A percentile compares a stretch with the other conserved stretches of the same genome.
These are phyloP conservation scores for Fusarium nisikadoi DNA, from an alignment of 2,329 filamentous ascomycete species.

Conservation along the genomic window DNA sequence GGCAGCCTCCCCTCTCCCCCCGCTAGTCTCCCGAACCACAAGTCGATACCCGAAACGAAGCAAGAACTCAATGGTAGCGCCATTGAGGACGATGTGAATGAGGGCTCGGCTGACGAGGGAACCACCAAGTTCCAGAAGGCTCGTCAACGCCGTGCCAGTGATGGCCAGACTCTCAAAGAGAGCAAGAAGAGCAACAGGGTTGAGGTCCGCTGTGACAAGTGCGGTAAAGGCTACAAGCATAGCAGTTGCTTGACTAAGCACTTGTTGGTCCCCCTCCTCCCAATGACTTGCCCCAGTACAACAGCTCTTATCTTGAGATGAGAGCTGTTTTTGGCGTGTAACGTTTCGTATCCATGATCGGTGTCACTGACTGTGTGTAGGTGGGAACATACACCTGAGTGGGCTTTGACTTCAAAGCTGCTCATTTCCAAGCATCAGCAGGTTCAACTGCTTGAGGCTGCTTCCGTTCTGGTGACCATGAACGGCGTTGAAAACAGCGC, in stretches of 20 bases:
- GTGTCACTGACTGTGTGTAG: slow-evolving; percentile 60
- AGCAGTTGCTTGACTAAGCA: slow-evolving; percentile 99
- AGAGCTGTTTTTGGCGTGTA: slow-evolving; percentile 29
- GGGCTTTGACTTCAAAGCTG: slow-evolving; percentile 96
- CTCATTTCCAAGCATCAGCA: slow-evolving; percentile 99
- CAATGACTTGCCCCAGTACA: slow-evolving; percentile 51
- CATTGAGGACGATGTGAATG: slow-evolving; percentile 74
- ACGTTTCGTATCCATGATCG: slow-evolving; percentile 30
- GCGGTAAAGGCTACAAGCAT: slow-evolving; percentile 99
- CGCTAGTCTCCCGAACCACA: slow-evolving; percentile 72
- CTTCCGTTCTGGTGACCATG: slow-evolving; percentile 96
- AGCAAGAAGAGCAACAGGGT: slow-evolving; percentile 85
- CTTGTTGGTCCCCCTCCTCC: slow-evolving; percentile 87
- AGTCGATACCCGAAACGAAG: slow-evolving; percentile 62
- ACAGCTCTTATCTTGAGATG: slow-evolving; percentile 44
- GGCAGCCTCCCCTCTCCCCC: slow-evolving; percentile 72
- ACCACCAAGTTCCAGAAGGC: slow-evolving; percentile 60
- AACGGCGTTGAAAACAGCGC: slow-evolving; percentile 66
- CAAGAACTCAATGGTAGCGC: slow-evolving; percentile 67
- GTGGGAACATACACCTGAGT: slow-evolving; percentile 99
- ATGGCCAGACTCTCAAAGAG: slow-evolving; percentile 87
- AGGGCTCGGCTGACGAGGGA: slow-evolving; percentile 66
- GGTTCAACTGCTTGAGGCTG: slow-evolving; percentile 95
- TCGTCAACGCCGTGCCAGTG: slow-evolving; percentile 75
- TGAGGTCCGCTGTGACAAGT: slow-evolving; percentile 96